Percentiles rank a stretch among this genome's conserved stretches.
phyloP scores from a whole-genome alignment of 1,139 yeast species.

The Geotrichum restrictum region DNA sequence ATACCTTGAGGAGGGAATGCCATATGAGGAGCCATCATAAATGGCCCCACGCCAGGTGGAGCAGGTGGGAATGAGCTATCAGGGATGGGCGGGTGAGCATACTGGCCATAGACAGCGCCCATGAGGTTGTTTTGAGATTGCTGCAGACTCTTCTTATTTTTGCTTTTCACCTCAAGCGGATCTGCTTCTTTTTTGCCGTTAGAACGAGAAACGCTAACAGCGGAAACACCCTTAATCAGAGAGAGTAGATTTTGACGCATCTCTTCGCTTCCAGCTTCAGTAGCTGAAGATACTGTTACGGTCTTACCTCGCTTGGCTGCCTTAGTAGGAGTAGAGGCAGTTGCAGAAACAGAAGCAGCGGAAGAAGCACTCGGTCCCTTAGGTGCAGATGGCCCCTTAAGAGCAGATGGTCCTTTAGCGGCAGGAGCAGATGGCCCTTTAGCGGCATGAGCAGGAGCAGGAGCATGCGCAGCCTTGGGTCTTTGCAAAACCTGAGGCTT shows the following conservation, averaged over 20 bases:
- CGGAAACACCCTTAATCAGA: conserved; percentile 39
- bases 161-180: conserved; percentile 33
- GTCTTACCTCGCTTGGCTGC: conserved; percentile 11
- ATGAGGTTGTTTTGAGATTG: conserved; percentile 42
- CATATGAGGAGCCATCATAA: conserved; percentile 19
- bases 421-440: not conserved
- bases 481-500: conserved; percentile 7
- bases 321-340: conserved; percentile 16
- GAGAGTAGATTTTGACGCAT: conserved; percentile 42
- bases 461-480: not conserved
- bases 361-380: too few relatives aligned
- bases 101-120: conserved; percentile 43
- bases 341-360: conserved; percentile 11
- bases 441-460: too few relatives aligned
- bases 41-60: conserved; percentile 21
- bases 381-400: not conserved
- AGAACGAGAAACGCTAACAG: conserved; percentile 23
- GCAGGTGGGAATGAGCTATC: conserved; percentile 31
- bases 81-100: conserved; percentile 36
- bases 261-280: conserved; percentile 24
- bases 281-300: conserved; percentile 5
- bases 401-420: conserved; percentile 2
- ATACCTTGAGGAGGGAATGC: conserved; percentile 23
- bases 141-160: conserved; percentile 39
- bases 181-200: conserved; percentile 22